Evolutionary conservation across 2,329 filamentous ascomycete species (phyloP).

Genomic region (Pseudogymnoascus sp.): DNA sequence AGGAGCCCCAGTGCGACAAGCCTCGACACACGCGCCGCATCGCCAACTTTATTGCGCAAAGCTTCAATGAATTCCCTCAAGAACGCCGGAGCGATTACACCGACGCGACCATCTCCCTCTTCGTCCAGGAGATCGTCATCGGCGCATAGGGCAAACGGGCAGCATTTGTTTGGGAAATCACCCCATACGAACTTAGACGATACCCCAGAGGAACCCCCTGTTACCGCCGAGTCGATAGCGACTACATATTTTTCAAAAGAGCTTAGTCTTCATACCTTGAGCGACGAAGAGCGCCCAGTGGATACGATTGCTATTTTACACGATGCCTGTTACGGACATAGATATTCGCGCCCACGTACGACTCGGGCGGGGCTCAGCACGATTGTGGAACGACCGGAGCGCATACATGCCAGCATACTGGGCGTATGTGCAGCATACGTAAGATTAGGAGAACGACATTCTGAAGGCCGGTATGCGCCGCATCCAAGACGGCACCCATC

Average conservation of each 20-base stretch:
- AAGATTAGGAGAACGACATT: constrained; percentile 73
- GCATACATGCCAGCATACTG: constrained; percentile 74
- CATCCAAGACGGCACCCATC: constrained; percentile 51
- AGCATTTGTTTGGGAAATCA: constrained; percentile 33
- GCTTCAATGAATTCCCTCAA: constrained; percentile 37
- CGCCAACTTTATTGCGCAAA: constrained; percentile 35
- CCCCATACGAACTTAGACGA: constrained; percentile 32
- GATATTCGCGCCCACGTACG: constrained; percentile 75
- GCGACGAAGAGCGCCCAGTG: constrained; percentile 28
- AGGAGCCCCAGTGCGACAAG: constrained; percentile 37
- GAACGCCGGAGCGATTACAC: constrained; percentile 29
- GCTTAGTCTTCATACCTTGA: constrained; percentile 23
- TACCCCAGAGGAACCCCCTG: constrained; percentile 27
- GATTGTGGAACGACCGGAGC: constrained; percentile 90
- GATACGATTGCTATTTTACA: constrained; percentile 80
- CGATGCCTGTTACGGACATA: constrained; percentile 91
- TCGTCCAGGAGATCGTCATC: constrained; percentile 37
- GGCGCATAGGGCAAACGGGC: constrained; percentile 31
- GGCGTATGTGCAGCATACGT: constrained; percentile 86
- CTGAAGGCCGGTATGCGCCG: constrained; percentile 60
- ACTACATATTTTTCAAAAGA: constrained; percentile 27
- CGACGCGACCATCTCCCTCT: constrained; percentile 29
- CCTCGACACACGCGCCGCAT: constrained; percentile 32
- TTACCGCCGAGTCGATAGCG: constrained; percentile 41
- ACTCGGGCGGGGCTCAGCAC: constrained; percentile 62